phyloP scores from a whole-genome alignment of 139 green algal species.

The Chlorella sorokiniana region DNA sequence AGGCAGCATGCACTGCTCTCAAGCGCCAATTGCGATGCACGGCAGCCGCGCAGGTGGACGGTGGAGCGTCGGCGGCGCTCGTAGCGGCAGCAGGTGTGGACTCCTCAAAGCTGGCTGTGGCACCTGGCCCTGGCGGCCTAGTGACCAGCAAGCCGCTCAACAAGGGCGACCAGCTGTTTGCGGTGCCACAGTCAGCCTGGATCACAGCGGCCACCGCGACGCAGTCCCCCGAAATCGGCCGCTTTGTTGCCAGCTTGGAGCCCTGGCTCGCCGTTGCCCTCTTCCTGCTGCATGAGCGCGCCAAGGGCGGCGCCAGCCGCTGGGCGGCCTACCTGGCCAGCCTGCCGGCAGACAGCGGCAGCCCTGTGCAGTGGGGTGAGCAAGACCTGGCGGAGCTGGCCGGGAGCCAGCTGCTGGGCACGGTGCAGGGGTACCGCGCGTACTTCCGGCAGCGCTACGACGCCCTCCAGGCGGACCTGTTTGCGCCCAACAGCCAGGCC shows the following conservation, averaged over 20 bases:
- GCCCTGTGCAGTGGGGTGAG: slow-evolving; percentile 75
- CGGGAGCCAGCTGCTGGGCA: slow-evolving; percentile 74
- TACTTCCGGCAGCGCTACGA: slow-evolving; percentile 69
- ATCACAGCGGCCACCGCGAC: slow-evolving; percentile 42
- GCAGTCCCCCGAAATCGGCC: slow-evolving; percentile 31
- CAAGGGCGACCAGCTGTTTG: slow-evolving; percentile 38
- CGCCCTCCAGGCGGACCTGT: slow-evolving; percentile 58
- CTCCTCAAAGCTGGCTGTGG: slow-evolving; percentile 12
- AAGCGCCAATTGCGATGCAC: neutral
- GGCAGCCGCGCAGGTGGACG: neutral
- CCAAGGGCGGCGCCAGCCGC: slow-evolving; percentile 21
- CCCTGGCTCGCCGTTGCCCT: slow-evolving; percentile 81
- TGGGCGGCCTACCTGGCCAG: slow-evolving; percentile 56
- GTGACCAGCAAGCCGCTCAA: slow-evolving; percentile 11
- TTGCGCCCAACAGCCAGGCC: slow-evolving; percentile 34
- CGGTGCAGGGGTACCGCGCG: slow-evolving; percentile 64
- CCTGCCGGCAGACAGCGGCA: slow-evolving; percentile 51
- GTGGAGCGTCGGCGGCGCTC: slow-evolving; percentile 1
- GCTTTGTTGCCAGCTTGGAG: slow-evolving; percentile 50
- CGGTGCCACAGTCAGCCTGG: slow-evolving; percentile 51
- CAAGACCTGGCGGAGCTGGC: slow-evolving; percentile 57
- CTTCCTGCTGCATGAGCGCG: slow-evolving; percentile 70
- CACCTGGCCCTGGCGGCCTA: slow-evolving; percentile 3
- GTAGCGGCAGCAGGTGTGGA: slow-evolving; percentile 36
- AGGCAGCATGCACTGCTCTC: too few relatives aligned